Conservation (phyloP, 305 asterid genomes). For the Fraxinus floribunda region DNA sequence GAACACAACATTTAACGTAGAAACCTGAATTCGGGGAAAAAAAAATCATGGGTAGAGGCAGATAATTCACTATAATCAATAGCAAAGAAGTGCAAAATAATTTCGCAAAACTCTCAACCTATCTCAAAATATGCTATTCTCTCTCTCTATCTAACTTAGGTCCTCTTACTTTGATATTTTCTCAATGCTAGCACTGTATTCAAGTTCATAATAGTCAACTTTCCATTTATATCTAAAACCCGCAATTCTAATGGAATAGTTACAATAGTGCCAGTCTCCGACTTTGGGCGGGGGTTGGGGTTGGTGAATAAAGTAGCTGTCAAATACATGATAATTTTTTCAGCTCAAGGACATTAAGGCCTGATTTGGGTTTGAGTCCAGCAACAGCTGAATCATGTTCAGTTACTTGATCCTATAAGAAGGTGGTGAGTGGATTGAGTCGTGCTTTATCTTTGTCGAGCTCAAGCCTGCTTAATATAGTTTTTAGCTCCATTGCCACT, state of each 20-base stretch:
- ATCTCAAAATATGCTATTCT: too few relatives aligned
- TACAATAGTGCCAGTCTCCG: not conserved
- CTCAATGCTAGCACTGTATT: not conserved
- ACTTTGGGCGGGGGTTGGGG: not conserved
- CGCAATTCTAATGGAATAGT: not conserved
- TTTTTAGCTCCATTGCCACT: constrained; percentile 18
- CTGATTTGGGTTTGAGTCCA: not conserved
- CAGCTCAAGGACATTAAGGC: not conserved
- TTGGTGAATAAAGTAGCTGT: not conserved
- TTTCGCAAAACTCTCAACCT: too few relatives aligned
- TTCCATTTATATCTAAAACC: not conserved
- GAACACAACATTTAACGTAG: too few relatives aligned
- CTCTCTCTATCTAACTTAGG: too few relatives aligned
- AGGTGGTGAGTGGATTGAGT: not conserved
- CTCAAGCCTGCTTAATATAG: not conserved
- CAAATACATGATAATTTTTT: not conserved
- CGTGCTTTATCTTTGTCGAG: not conserved
- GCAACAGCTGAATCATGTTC: not conserved
- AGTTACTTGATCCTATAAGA: not conserved
- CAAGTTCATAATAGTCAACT: not conserved
- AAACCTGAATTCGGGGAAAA: too few relatives aligned
- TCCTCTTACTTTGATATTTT: too few relatives aligned
- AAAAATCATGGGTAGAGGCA: too few relatives aligned
- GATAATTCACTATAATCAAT: too few relatives aligned
- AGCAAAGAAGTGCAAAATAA: too few relatives aligned